Conservation (phyloP, 495 filamentous ascomycete genomes). For the Neurospora sp. region DNA sequence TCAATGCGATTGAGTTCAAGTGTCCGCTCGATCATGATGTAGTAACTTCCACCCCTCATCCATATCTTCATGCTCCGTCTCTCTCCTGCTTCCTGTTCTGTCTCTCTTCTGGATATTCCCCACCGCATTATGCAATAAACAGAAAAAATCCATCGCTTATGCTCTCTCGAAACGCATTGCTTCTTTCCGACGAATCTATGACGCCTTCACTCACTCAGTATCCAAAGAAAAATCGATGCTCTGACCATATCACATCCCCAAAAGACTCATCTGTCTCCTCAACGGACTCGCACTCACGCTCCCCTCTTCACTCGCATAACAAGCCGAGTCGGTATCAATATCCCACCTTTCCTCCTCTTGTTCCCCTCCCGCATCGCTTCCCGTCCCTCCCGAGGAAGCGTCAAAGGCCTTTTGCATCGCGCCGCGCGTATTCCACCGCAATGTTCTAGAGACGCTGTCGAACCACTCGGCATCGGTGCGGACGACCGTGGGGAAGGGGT, state of each 20-base stretch:
- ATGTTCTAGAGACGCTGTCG: slow-evolving; percentile 76
- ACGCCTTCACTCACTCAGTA: not conserved
- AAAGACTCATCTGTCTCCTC: slow-evolving; percentile 56
- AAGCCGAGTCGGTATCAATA: slow-evolving; percentile 71
- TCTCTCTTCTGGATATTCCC: not conserved
- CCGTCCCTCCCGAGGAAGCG: slow-evolving; percentile 19
- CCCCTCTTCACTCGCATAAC: slow-evolving; percentile 52
- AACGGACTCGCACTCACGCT: slow-evolving; percentile 54
- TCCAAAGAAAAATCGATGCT: not conserved
- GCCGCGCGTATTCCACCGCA: slow-evolving; percentile 86
- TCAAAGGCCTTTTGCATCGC: slow-evolving; percentile 78
- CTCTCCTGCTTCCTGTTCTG: not conserved
- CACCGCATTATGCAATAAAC: not conserved
- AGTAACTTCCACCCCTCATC: no score
- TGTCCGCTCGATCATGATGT: no score
- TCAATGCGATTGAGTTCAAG: no score
- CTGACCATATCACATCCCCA: slow-evolving; percentile 28
- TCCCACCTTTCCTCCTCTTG: slow-evolving; percentile 58
- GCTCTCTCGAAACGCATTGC: not conserved
- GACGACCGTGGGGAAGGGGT: slow-evolving; percentile 91
- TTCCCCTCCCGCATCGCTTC: slow-evolving; percentile 24
- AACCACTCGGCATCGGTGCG: slow-evolving; percentile 82
- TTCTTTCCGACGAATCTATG: not conserved
- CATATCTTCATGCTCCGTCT: not conserved
- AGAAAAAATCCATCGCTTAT: not conserved